A percentile compares a stretch with the other conserved stretches of the same genome.
Conservation (phyloP, 192 early-diverging fungal genomes). For the Coemansia javaensis region DNA sequence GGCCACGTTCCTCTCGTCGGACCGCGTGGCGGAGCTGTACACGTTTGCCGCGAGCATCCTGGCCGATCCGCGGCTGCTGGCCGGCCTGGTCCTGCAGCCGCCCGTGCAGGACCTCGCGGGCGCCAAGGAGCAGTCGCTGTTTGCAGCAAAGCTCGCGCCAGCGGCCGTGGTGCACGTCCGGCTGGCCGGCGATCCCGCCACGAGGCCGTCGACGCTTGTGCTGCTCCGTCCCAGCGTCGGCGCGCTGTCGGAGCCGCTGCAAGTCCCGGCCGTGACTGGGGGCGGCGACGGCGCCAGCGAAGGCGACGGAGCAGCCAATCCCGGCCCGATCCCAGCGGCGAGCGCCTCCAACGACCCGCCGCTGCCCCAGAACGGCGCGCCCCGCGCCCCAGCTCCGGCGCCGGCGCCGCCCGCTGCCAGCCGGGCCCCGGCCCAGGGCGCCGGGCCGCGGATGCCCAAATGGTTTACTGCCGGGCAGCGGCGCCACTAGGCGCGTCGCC, state of each 20-base stretch:
- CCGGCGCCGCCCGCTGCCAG: no score
- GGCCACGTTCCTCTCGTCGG: slow-evolving; percentile 66
- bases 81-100: slow-evolving; percentile 29
- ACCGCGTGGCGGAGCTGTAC: slow-evolving; percentile 39
- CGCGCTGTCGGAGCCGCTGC: slow-evolving; percentile 14
- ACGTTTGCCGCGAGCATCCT: slow-evolving; percentile 14
- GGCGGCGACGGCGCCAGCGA: background rate
- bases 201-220: slow-evolving; percentile 1
- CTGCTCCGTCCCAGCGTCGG: slow-evolving; percentile 12
- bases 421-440: no score
- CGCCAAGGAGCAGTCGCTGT: slow-evolving; percentile 1
- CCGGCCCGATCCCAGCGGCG: no score
- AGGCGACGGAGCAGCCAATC: no score
- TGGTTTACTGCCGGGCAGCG: slow-evolving; percentile 43
- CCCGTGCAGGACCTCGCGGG: slow-evolving; percentile 19
- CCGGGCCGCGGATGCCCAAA: slow-evolving; percentile 36
- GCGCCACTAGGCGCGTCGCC: slow-evolving; percentile 1
- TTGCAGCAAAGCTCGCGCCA: slow-evolving; percentile 34
- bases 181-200: background rate
- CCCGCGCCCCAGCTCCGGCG: background rate
- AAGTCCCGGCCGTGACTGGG: background rate
- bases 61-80: slow-evolving; percentile 4
- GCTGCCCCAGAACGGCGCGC: background rate
- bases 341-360: no score
- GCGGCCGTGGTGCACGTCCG: slow-evolving; percentile 42